Evolutionary conservation across 83 land plant genomes (phyloP), one percentile per base, ranked within the genome.

Genomic region (Thuja plicata): DNA sequence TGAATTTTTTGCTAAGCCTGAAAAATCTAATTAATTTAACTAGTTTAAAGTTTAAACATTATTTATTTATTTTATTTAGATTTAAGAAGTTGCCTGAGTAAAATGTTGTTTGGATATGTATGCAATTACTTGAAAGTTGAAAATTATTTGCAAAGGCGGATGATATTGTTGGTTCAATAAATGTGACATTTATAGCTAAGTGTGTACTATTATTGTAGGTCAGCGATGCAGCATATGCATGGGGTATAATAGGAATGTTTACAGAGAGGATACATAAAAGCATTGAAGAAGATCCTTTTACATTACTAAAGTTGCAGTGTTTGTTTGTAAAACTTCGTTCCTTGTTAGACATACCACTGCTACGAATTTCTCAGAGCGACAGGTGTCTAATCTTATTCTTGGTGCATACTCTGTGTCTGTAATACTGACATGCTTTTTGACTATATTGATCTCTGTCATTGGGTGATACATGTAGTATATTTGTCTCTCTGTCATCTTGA

Each of bases 191-290:
- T n/a, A 81, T 85, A 54, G n/a, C 12, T 7, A 17, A 5, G 32
- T 15, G 43, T 11, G 38, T 73, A 27, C 32, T 19, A 37, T 85
- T 55, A 87, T 89, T 86, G 71, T 83, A 89, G 90, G 90, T 92
- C n/a, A 92, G 92, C 71, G 93, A 92, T 91, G 92, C 90, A 60
- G 88, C 93, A 32, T 92, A 92, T 82, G 88, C 90, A 82, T 92
- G 93, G 93, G 93, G 93, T 73, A 77, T 90, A 54, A 91, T 92
- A n/a, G 90, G 84, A n/a, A 81, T 77, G 40, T 92, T 92, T 88
- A 92, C 93, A 17, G 74, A 87, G 43, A 90, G 87, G 86, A 92
- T 92, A 54, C 93, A 92, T 86, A 45, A 87, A 41, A 90, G 92
- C 15, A 91, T 92, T 87, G 90, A 91, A 86, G 90, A 87, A 24